Base-by-base conservation (phyloP, 768 basidiomycete species). In the Agrocybe pediades region DNA sequence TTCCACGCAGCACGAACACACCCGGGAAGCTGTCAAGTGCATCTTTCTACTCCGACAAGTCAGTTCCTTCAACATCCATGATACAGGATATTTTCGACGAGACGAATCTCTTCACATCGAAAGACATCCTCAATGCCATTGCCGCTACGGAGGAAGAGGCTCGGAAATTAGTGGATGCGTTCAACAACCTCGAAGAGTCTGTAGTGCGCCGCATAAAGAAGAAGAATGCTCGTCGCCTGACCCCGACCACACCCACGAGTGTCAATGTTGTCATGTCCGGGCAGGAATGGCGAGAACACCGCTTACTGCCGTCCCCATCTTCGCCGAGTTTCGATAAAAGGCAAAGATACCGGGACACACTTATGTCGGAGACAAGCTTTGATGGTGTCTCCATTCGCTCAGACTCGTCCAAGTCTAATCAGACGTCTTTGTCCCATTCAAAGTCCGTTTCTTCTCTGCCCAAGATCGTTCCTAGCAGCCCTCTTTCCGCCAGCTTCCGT, bases 101-200 rank as follows among this genome's bases (percentile, higher is more conserved):
- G 52, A 79, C 79, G 3, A 74, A 75, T 24, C 73, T 83, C 46
- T 73, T 74, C 50, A 80, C 83, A 16, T 69, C 81, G 45, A 76
- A 75, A 50, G 80, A 84, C 33, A 82, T 91, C 49, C 81, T 80
- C 41, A 69, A 71, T 17, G 83, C 85, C 51, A 86, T 92, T 49
- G 74, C 79, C 51, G 65, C 71, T 2, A 80, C 88, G 30, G 87
- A 90, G 61, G 77, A 80, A 21, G 89, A 91, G 62, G 82, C 80
- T 9, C 70, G 76, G 25, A 73, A 84, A 9, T 72, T 92, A 23
- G 67, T 86, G 24, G 82, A 86, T 42, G 87, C 87, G 6, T 91
- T 91, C 60, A 80, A 82, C 53, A 78, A 81, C 19, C 74, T 90
- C 21, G 87, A 91, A 67, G 71, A 83, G 27, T 81, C 73, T 45